Base-by-base conservation (phyloP, 192 early-diverging fungal species). In the Nowakowskiella sp. region DNA sequence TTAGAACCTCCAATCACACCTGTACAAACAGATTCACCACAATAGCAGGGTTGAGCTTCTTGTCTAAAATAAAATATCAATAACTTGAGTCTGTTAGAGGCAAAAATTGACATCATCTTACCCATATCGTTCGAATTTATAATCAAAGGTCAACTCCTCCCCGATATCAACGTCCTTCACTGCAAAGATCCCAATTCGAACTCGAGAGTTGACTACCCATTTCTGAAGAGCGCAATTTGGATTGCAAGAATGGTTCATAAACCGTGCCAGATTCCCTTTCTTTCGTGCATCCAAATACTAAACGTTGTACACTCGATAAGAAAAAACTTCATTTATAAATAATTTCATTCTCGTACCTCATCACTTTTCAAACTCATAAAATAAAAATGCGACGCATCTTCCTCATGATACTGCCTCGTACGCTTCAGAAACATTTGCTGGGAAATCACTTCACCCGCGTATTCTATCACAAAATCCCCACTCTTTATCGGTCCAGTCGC, bases 161-260 rank as follows among this genome's bases (percentile, higher is more conserved):
- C 88, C 90, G 24, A 72, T 74, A 23, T 73, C 74, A 9, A 99
- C 76, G 26, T 83, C 72, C 42, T 76, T 76, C 45, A 79, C 75
- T 48, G 90, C 82, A 55, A 99, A 99, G n/a, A 99, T 94, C 39
- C 96, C 96, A 60, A 99, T 90, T 24, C 96, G 79, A 39, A 89
- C 74, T 24, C 81, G 82, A 6, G 81, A 76, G 6, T 85, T 89
- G 28, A 99, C 90, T 39, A 97, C 84, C 96, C 96, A 99, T 61
- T 97, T 99, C 53, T 94, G 89, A 43, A 92, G 67, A 42, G 83
- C 87, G 56, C 92, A 91, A 64, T 99, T 99, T 19, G 96, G 92
- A 25, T 79, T 77, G 69, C 96, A 99, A 51, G 86, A 90, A 66
- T 99, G 96, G 69, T 99, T 99, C 67, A 99, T 92, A 58, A 97